Percentiles rank a stretch among this genome's conserved stretches.
Evolutionary conservation across 257 asterid genomes (phyloP).

Genomic region (Solanum virginianum): DNA sequence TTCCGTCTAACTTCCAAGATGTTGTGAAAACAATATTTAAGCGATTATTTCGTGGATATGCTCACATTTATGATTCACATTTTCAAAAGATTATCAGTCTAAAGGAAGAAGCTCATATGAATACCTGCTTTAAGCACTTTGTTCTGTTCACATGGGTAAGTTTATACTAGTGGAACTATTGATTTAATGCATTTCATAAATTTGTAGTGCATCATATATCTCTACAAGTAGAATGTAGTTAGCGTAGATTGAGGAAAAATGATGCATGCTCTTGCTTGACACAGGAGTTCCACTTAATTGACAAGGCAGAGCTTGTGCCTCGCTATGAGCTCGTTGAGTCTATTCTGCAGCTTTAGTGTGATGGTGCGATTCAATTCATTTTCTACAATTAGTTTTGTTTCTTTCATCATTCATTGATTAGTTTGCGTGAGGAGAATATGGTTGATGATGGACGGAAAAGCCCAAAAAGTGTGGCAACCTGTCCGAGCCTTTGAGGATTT

Average conservation of each 20-base stretch:
- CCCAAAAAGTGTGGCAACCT: not conserved
- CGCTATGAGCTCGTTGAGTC: conserved; percentile 75
- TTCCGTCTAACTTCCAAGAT: conserved; percentile 62
- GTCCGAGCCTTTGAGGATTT: not conserved
- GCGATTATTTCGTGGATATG: conserved; percentile 71
- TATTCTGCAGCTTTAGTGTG: conserved; percentile 5
- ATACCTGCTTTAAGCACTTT: conserved; percentile 78
- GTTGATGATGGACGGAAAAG: not conserved
- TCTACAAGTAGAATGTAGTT: not conserved
- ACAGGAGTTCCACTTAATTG: conserved; percentile 81
- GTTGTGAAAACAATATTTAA: conserved; percentile 72
- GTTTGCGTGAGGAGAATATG: not conserved
- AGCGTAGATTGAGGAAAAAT: not conserved
- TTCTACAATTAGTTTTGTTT: not conserved
- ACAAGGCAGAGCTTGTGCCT: conserved; percentile 84
- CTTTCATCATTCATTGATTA: not conserved
- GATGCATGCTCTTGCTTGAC: not conserved
- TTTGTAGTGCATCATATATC: not conserved
- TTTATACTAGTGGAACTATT: not conserved
- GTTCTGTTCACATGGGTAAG: conserved; percentile 65
- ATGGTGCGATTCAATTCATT: not conserved
- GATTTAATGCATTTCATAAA: not conserved
- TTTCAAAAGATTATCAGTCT: conserved; percentile 66
- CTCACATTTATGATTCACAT: conserved; percentile 74
- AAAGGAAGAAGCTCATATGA: conserved; percentile 73